Percentiles rank a stretch among this genome's conserved stretches.
phyloP scores from a whole-genome alignment of 345 rosid genomes.

The Jatropha curcas region DNA sequence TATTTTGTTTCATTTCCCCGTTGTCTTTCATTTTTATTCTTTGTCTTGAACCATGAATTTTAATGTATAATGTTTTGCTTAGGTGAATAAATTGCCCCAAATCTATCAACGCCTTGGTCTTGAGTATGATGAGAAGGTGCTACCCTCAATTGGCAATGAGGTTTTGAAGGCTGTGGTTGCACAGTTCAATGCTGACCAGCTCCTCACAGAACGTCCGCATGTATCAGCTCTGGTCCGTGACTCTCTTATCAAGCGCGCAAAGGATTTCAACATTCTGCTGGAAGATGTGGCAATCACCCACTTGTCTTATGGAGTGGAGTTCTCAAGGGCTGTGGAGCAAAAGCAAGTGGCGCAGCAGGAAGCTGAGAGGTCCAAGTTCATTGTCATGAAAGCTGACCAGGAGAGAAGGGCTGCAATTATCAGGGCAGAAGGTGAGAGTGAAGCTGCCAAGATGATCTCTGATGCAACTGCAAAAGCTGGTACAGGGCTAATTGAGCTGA shows the following conservation, averaged over 20 bases:
- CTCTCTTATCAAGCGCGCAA: constrained; percentile 70
- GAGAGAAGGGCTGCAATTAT: constrained; percentile 97
- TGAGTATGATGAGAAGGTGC: constrained; percentile 93
- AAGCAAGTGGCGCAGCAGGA: constrained; percentile 99
- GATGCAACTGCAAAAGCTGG: constrained; percentile 85
- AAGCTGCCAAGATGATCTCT: constrained; percentile 85
- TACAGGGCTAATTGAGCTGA: constrained; percentile 86
- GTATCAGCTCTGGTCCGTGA: constrained; percentile 90
- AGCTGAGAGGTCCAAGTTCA: constrained; percentile 92
- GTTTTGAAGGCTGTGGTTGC: constrained; percentile 99
- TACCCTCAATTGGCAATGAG: constrained; percentile 97
- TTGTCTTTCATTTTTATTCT: too few relatives aligned
- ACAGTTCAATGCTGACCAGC: constrained; percentile 97
- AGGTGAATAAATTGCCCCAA: constrained; percentile 70
- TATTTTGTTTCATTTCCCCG: too few relatives aligned
- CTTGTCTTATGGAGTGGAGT: constrained; percentile 85
- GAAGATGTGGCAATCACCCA: constrained; percentile 97
- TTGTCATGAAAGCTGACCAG: constrained; percentile 97
- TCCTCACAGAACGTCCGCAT: constrained; percentile 92
- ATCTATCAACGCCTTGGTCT: constrained; percentile 88
- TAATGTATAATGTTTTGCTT: background rate
- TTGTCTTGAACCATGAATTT: background rate
- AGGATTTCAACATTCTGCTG: constrained; percentile 79
- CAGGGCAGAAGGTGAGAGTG: constrained; percentile 98
- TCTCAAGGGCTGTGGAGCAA: constrained; percentile 94